Evolutionary conservation across 352 stramenopile species (phyloP), one percentile per base, ranked within the genome.

Genomic region (Hyaloperonospora arabidopsidis): DNA sequence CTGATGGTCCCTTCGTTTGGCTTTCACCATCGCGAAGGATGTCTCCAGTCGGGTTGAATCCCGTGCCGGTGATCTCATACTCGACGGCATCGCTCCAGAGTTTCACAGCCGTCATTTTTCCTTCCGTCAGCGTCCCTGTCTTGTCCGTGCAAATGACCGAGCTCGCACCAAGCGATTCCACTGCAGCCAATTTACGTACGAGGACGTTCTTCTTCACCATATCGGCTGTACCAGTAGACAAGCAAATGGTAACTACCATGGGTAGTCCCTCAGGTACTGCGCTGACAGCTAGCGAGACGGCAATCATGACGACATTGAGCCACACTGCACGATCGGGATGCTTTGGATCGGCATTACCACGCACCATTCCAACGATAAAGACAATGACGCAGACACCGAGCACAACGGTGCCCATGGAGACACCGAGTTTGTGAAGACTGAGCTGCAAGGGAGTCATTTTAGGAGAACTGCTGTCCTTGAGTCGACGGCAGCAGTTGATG

Each of bases 291-390:
- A 92, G 76, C 54, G 88, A 97, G 6, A 97, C 89, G 3, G 91
- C 88, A 21, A 98, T 90, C 63, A 95, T 97, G 23, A 98, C 86
- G 57, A 97, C 97, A 59, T 96, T 89, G 11, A 98, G 63, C 69
- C 74, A 84, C 28, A 97, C 80, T 5, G 92, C 79, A 15, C 93
- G 78, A 23, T 93, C 72, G 12, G 86, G 79, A 12, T 87, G 68
- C 63, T 87, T 86, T 0, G 77, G 74, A 51, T 87, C 74, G 1
- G 63, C 58, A 46, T 84, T 83, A 40, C 63, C 57, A 39, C 77
- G 74, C 22, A 83, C 49, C 72, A 96, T 78, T 19, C 90, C 84
- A n/a, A 96, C 93, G 4, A 95, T 63, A 18, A 98, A 75, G 34
- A 93, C 93, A 52, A 98, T 96, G 2, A 97, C 57, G 36, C 76